Conservation (phyloP, 345 rosid species). For the Boechera stricta region DNA sequence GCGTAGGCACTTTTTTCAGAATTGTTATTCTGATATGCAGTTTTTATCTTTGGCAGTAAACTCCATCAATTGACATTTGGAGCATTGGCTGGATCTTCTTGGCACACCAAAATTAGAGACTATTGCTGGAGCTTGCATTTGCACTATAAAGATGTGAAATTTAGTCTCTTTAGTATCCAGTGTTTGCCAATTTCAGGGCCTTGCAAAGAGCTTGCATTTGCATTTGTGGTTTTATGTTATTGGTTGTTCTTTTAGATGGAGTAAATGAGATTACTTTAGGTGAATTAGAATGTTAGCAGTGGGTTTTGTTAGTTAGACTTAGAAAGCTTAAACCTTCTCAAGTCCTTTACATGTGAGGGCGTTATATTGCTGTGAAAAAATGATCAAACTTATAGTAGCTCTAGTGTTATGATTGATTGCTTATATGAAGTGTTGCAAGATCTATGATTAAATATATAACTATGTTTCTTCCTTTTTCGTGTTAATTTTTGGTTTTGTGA, state of each 20-base stretch:
- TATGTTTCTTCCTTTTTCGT: too few species aligned
- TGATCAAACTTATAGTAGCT: too few species aligned
- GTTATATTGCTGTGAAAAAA: too few species aligned
- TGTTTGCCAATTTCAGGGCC: neutral
- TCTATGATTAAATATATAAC: too few species aligned
- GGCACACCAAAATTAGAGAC: slow-evolving; percentile 92
- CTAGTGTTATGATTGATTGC: too few species aligned
- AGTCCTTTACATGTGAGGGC: too few species aligned
- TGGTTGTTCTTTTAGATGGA: neutral
- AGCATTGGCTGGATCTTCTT: slow-evolving; percentile 97
- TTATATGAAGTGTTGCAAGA: too few species aligned
- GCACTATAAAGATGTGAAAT: neutral
- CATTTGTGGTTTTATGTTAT: slow-evolving; percentile 17
- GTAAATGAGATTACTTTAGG: neutral
- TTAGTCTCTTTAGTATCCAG: neutral
- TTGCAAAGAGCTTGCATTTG: slow-evolving; percentile 3
- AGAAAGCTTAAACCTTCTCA: too few species aligned
- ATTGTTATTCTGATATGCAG: slow-evolving; percentile 44
- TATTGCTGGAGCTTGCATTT: slow-evolving; percentile 57
- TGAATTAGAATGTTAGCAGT: slow-evolving; percentile 4
- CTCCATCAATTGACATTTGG: slow-evolving; percentile 99
- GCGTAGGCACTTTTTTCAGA: slow-evolving; percentile 2
- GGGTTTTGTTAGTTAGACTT: too few species aligned
- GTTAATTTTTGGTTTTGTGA: too few species aligned
- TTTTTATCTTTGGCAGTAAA: slow-evolving; percentile 67